These are phyloP conservation scores for Ustilago hordei DNA, from an alignment of 1,284 basidiomycete genomes.

Conservation along the genomic window DNA sequence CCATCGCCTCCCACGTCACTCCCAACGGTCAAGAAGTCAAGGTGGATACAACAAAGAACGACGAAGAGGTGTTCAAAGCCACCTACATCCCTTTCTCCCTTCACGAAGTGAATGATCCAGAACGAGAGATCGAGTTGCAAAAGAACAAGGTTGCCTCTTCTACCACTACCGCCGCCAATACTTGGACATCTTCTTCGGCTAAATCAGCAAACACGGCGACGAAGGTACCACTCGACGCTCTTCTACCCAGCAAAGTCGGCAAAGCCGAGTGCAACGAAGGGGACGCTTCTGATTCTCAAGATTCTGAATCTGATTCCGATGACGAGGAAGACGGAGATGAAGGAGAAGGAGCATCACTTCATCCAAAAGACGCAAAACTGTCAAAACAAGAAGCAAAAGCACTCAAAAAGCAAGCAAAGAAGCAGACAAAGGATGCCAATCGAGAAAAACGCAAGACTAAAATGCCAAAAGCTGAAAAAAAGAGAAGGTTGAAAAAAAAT, in stretches of 20 bases:
- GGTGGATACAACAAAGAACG: slow-evolving; percentile 12
- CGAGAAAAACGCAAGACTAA: slow-evolving; percentile 66
- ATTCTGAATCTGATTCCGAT: slow-evolving; percentile 13
- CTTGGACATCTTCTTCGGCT: neutral
- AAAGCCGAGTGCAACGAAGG: slow-evolving; percentile 3
- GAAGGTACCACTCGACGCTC: slow-evolving; percentile 4
- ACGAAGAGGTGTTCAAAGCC: slow-evolving; percentile 64
- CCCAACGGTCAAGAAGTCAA: neutral
- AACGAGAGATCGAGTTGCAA: slow-evolving; percentile 59
- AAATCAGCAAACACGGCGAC: neutral
- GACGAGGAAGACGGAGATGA: slow-evolving; percentile 14
- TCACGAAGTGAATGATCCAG: slow-evolving; percentile 66
- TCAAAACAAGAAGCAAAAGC: slow-evolving; percentile 44
- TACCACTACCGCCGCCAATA: neutral
- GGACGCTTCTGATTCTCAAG: slow-evolving; percentile 1
- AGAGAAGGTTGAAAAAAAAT: slow-evolving; percentile 62
- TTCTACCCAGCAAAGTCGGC: slow-evolving; percentile 1
- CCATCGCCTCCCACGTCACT: neutral
- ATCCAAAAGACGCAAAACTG: slow-evolving; percentile 39
- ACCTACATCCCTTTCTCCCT: slow-evolving; percentile 67
- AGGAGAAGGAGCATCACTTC: slow-evolving; percentile 1
- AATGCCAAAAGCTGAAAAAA: slow-evolving; percentile 68
- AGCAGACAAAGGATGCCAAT: slow-evolving; percentile 57
- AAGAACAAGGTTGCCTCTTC: neutral
- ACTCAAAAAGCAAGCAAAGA: slow-evolving; percentile 57